These are phyloP conservation scores for Dothideomycetes sp. DNA, from an alignment of 2,329 filamentous ascomycete genomes.

Conservation along the genomic window DNA sequence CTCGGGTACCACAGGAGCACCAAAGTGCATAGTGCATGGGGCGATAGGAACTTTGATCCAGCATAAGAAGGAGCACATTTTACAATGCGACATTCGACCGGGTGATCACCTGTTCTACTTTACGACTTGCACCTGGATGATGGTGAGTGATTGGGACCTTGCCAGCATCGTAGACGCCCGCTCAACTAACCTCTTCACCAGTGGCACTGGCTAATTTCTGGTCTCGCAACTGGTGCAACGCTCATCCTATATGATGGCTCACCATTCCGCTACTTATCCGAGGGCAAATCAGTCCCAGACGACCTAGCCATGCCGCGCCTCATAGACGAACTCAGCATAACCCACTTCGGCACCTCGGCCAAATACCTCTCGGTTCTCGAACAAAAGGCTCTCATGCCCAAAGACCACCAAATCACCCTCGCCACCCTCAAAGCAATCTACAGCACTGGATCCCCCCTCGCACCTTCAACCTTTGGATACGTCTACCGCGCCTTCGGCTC, in stretches of 20 bases:
- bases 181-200: no score
- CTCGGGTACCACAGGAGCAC: constrained; percentile 74
- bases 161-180: no score
- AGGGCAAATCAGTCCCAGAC: constrained; percentile 47
- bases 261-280: constrained; percentile 53
- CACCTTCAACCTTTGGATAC: constrained; percentile 85
- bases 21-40: constrained; percentile 92
- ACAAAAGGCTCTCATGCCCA: constrained; percentile 57
- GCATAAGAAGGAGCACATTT: constrained; percentile 90
- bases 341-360: constrained; percentile 89
- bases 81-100: constrained; percentile 71
- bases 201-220: constrained; percentile 92
- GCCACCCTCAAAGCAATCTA: constrained; percentile 69
- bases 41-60: constrained; percentile 83
- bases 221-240: constrained; percentile 70
- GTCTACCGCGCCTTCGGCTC: constrained; percentile 74
- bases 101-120: constrained; percentile 78
- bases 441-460: constrained; percentile 83
- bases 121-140: constrained; percentile 97
- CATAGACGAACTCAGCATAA: constrained; percentile 70
- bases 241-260: constrained; percentile 87
- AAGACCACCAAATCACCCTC: constrained; percentile 43
- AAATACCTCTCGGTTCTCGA: constrained; percentile 89
- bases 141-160: no score
- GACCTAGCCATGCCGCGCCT: constrained; percentile 73